Percentiles rank a stretch among this genome's conserved stretches.
Evolutionary conservation across 129 eudicot genomes (phyloP).

Genomic region (Glebionis coronaria): DNA sequence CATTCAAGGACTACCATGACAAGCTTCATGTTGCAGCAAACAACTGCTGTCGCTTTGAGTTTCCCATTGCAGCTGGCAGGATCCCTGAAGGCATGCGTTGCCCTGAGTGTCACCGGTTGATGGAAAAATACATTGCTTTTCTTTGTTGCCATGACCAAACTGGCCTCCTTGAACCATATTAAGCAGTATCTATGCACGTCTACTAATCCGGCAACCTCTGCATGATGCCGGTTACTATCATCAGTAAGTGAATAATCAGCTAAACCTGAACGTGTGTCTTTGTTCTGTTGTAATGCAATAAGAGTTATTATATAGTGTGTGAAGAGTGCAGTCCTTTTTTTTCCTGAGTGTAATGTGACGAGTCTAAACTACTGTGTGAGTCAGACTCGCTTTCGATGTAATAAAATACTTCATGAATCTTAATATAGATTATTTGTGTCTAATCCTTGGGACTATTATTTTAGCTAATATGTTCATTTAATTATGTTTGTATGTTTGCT

Average conservation of each 20-base stretch:
- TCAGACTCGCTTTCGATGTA: conserved; percentile 27
- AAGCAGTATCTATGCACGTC: conserved; percentile 1
- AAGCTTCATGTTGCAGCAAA: conserved; percentile 41
- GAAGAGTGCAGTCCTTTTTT: conserved; percentile 11
- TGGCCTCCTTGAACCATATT: conserved; percentile 34
- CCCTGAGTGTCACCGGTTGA: conserved; percentile 70
- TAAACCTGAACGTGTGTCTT: conserved; percentile 16
- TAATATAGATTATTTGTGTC: neutral
- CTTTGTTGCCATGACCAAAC: conserved; percentile 71
- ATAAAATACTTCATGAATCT: conserved; percentile 19
- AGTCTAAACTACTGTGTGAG: conserved; percentile 15
- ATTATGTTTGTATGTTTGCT: no score
- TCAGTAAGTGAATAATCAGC: conserved; percentile 28
- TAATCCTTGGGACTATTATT: neutral
- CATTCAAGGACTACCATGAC: conserved; percentile 37
- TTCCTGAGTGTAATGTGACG: conserved; percentile 23
- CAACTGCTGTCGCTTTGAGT: conserved; percentile 61
- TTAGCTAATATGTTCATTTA: no score
- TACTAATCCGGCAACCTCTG: conserved; percentile 2
- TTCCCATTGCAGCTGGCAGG: conserved; percentile 49
- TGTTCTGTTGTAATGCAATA: conserved; percentile 18
- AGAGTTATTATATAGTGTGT: conserved; percentile 22
- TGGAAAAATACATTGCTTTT: conserved; percentile 69
- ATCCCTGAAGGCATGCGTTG: conserved; percentile 69
- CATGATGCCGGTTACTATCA: conserved; percentile 14